Percentiles rank a stretch among this genome's conserved stretches.
Conservation (phyloP, 164 flowering plant species). For the Dillenia turbinata region DNA sequence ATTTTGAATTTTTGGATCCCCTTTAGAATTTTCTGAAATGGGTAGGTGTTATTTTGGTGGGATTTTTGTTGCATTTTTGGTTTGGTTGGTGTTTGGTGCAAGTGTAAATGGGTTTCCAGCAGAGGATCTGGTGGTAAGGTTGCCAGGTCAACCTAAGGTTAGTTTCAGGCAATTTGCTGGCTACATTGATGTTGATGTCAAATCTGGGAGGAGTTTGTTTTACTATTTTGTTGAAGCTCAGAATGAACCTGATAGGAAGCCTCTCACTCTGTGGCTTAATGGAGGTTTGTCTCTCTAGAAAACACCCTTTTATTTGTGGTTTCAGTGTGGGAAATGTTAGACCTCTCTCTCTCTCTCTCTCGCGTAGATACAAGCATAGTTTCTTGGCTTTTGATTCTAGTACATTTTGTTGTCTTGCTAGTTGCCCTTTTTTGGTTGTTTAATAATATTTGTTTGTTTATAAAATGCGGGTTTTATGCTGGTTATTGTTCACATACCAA, state of each 20-base stretch:
- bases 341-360: background rate
- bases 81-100: slow-evolving; percentile 19
- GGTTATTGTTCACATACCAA: too few relatives aligned
- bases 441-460: background rate
- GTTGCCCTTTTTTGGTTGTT: background rate
- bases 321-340: background rate
- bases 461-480: too few relatives aligned
- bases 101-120: slow-evolving; percentile 41
- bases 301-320: background rate
- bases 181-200: slow-evolving; percentile 74
- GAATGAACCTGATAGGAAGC: slow-evolving; percentile 44
- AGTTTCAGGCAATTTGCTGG: slow-evolving; percentile 86
- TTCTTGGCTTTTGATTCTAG: background rate
- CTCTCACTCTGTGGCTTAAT: slow-evolving; percentile 93
- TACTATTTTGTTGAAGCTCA: slow-evolving; percentile 93
- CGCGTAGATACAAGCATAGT: background rate
- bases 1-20: background rate
- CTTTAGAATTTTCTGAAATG: slow-evolving; percentile 11
- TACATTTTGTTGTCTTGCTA: background rate
- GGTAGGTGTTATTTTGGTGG: slow-evolving; percentile 24
- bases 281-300: slow-evolving; percentile 53
- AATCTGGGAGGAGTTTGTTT: slow-evolving; percentile 82
- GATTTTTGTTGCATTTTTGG: slow-evolving; percentile 17
- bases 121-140: slow-evolving; percentile 64
- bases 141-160: slow-evolving; percentile 90